phyloP scores from a whole-genome alignment of 805 yeast species.

The Saccharomycopsis synnaedendra region DNA sequence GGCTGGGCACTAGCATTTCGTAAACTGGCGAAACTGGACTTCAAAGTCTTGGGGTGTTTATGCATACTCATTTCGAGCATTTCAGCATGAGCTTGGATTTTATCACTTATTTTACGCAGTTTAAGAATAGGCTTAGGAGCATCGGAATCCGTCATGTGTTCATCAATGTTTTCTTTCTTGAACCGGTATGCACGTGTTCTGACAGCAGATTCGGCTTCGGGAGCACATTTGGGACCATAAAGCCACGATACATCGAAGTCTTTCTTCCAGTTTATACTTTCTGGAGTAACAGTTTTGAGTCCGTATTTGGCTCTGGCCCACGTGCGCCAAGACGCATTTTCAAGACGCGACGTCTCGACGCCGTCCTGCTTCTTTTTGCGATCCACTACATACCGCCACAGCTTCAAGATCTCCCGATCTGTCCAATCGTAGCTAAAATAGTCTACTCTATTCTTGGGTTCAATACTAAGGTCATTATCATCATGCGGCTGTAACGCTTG shows the following conservation, averaged over 20 bases:
- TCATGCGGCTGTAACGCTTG: constrained; percentile 47
- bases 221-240: constrained; percentile 60
- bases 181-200: constrained; percentile 12
- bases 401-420: constrained; percentile 81
- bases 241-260: constrained; percentile 97
- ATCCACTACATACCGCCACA: constrained; percentile 85
- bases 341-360: constrained; percentile 42
- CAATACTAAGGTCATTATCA: constrained; percentile 68
- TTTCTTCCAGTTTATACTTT: constrained; percentile 88
- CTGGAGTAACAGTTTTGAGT: constrained; percentile 74
- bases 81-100: constrained; percentile 34
- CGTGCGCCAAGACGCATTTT: constrained; percentile 88
- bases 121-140: constrained; percentile 33
- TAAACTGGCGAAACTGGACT: constrained; percentile 8
- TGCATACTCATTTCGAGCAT: constrained; percentile 13
- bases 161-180: constrained; percentile 1
- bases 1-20: constrained; percentile 5
- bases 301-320: constrained; percentile 77
- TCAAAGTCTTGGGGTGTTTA: constrained; percentile 3
- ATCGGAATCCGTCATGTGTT: not conserved
- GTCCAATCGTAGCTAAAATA: constrained; percentile 95
- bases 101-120: constrained; percentile 33
- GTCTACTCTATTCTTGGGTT: constrained; percentile 87
- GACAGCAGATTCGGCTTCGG: constrained; percentile 16
- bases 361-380: constrained; percentile 28